Conservation (phyloP, 2,329 filamentous ascomycete genomes). For the Cyclaneusma minus region DNA sequence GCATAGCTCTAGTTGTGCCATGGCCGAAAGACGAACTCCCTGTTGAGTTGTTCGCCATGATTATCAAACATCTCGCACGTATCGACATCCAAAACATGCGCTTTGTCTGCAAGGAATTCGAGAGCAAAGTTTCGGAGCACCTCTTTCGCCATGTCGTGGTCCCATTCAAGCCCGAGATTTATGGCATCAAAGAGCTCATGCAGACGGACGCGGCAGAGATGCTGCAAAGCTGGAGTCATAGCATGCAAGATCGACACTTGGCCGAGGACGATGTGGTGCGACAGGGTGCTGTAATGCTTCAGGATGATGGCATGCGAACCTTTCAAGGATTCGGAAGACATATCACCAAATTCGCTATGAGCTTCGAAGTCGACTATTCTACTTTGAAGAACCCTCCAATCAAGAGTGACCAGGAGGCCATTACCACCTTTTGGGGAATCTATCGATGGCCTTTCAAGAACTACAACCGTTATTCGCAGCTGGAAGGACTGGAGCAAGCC, state of each 20-base stretch:
- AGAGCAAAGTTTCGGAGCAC: constrained; percentile 36
- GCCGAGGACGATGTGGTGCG: constrained; percentile 15
- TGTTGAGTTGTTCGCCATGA: constrained; percentile 44
- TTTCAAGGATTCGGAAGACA: constrained; percentile 44
- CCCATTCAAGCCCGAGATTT: constrained; percentile 49
- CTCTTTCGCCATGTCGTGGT: constrained; percentile 50
- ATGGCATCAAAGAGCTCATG: constrained; percentile 29
- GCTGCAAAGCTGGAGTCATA: constrained; percentile 13
- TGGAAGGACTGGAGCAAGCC: constrained; percentile 43
- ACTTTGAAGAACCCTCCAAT: constrained; percentile 31
- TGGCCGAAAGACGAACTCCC: constrained; percentile 32
- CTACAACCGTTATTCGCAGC: constrained; percentile 41
- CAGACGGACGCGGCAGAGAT: constrained; percentile 3
- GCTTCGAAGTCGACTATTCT: constrained; percentile 48
- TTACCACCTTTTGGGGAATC: constrained; percentile 44
- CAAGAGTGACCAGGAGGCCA: constrained; percentile 37
- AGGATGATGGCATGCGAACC: constrained; percentile 38
- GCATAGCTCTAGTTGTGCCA: too few relatives aligned
- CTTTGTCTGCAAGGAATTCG: constrained; percentile 43
- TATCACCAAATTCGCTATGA: constrained; percentile 49
- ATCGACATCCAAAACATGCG: constrained; percentile 44
- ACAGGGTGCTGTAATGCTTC: constrained; percentile 17
- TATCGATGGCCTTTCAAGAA: constrained; percentile 47
- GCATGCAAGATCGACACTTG: constrained; percentile 15
- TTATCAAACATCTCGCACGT: constrained; percentile 37